phyloP scores from a whole-genome alignment of 371 early-diverging fungal genomes.

The Entomophthora muscae region DNA sequence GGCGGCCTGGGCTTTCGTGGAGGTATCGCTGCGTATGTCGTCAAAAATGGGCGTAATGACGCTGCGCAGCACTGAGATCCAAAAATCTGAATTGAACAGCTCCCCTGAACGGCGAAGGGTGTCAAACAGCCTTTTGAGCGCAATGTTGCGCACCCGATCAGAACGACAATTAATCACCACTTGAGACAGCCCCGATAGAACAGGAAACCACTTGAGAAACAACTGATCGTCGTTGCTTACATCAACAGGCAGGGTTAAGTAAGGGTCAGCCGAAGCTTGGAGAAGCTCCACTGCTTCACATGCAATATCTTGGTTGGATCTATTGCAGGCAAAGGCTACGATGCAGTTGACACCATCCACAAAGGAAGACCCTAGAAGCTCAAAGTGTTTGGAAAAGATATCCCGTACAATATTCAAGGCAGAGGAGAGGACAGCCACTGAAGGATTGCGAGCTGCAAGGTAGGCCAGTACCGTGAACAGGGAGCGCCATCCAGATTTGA shows the following conservation, averaged over 20 bases:
- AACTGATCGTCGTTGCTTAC: constrained; percentile 8
- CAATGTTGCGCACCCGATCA: constrained; percentile 12
- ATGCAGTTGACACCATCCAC: constrained; percentile 33
- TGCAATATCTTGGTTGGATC: constrained; percentile 29
- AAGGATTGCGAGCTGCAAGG: not conserved
- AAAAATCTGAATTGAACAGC: constrained; percentile 41
- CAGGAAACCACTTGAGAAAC: constrained; percentile 57
- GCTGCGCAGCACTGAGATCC: constrained; percentile 54
- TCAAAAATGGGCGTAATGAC: constrained; percentile 73
- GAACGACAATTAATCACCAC: constrained; percentile 60
- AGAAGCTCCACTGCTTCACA: constrained; percentile 30
- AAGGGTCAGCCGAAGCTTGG: constrained; percentile 7
- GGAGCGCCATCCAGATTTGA: constrained; percentile 84
- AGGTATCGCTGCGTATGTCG: constrained; percentile 29
- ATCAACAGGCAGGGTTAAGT: constrained; percentile 9
- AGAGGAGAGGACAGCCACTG: not conserved
- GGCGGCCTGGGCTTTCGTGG: constrained; percentile 9
- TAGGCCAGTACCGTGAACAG: constrained; percentile 57
- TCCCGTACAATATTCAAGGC: not conserved
- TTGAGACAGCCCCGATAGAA: constrained; percentile 66
- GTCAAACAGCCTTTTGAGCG: constrained; percentile 30
- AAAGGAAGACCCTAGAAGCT: not conserved
- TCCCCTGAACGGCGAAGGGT: constrained; percentile 44
- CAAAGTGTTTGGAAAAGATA: constrained; percentile 34
- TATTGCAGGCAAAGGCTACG: constrained; percentile 35